These are phyloP conservation scores for Sugiyamaella neomexicana DNA, from an alignment of 1,139 yeast genomes.

Conservation along the genomic window DNA sequence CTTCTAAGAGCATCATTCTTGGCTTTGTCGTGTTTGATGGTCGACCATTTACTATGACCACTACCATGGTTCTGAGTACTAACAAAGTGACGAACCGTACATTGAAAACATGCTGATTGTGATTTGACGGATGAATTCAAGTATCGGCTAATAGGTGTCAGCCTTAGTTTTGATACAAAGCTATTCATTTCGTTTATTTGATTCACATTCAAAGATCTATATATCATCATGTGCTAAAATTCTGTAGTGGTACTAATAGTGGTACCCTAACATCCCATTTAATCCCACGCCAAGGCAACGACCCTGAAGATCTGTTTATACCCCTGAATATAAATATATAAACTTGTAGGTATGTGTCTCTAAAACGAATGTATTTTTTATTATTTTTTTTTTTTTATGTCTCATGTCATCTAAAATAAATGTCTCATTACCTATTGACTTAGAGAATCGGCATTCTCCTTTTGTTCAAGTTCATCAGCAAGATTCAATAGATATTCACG, in stretches of 20 bases:
- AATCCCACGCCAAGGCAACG: neutral
- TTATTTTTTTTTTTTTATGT: neutral
- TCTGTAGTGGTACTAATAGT: neutral
- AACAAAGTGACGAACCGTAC: constrained; percentile 1
- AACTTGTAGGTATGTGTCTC: no score
- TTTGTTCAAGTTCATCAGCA: constrained; percentile 15
- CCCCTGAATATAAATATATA: neutral
- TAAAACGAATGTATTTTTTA: neutral
- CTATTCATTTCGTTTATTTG: neutral
- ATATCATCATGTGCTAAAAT: neutral
- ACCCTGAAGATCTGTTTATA: constrained; percentile 1
- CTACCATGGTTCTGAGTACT: constrained; percentile 8
- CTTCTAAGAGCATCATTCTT: constrained; percentile 83
- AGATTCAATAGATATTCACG: constrained; percentile 7
- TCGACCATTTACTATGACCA: constrained; percentile 98
- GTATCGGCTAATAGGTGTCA: no score
- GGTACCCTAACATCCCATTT: neutral
- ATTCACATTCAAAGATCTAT: no score
- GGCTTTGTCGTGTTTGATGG: constrained; percentile 90
- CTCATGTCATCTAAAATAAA: neutral
- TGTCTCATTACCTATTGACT: neutral
- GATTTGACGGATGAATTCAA: neutral
- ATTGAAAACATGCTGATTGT: neutral
- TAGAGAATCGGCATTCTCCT: neutral
- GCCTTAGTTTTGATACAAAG: neutral